Conservation (phyloP, 805 yeast genomes). For the Kuraishia piskuri region DNA sequence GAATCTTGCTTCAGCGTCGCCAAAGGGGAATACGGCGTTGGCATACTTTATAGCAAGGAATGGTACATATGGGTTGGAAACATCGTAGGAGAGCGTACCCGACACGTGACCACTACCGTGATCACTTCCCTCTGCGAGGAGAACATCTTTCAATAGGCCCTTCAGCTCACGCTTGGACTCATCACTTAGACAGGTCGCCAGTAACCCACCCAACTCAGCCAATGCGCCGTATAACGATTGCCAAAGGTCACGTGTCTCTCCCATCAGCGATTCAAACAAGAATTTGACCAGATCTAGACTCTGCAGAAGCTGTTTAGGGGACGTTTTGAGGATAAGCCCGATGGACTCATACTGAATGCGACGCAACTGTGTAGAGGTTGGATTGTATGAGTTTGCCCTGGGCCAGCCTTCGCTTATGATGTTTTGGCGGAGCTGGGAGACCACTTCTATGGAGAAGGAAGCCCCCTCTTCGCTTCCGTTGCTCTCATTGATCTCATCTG, state of each 20-base stretch:
- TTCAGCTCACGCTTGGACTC: constrained; percentile 34
- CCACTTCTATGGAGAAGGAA: constrained; percentile 4
- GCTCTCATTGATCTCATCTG: constrained; percentile 4
- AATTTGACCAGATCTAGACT: constrained; percentile 36
- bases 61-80: neutral
- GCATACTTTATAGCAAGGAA: constrained; percentile 58
- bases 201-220: neutral
- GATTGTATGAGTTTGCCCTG: neutral
- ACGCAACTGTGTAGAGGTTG: neutral
- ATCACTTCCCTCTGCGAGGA: constrained; percentile 26
- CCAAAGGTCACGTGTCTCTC: constrained; percentile 55
- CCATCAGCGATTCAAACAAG: constrained; percentile 58
- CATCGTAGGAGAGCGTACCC: neutral
- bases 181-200: constrained; percentile 11
- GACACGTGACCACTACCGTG: neutral
- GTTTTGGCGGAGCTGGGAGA: neutral
- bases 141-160: constrained; percentile 22
- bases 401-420: neutral
- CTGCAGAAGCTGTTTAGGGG: neutral
- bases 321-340: constrained; percentile 46
- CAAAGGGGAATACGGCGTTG: constrained; percentile 56
- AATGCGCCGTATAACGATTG: constrained; percentile 49
- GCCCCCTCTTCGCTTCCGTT: neutral
- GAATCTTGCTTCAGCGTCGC: constrained; percentile 58
- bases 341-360: constrained; percentile 53